A percentile compares a stretch with the other conserved stretches of the same genome.
These are phyloP conservation scores for Eutrema japonicum DNA, from an alignment of 345 rosid species.

Conservation along the genomic window DNA sequence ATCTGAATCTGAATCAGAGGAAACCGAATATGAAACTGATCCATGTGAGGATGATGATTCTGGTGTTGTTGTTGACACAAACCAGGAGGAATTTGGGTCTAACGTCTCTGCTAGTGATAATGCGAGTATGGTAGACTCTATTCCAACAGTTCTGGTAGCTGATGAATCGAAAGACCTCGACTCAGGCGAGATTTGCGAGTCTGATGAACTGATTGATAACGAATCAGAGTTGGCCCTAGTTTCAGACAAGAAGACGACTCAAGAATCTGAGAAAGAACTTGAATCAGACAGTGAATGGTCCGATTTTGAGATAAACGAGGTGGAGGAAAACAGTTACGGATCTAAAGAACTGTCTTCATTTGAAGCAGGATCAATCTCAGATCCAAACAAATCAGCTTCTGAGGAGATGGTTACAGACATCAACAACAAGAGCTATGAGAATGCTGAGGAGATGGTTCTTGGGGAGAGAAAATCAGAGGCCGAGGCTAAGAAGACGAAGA, in stretches of 20 bases:
- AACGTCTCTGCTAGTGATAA: constrained; percentile 20
- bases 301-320: constrained; percentile 22
- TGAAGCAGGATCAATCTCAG: constrained; percentile 40
- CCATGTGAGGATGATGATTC: constrained; percentile 26
- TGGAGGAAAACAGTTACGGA: constrained; percentile 3
- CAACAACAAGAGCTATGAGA: constrained; percentile 21
- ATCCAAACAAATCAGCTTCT: constrained; percentile 23
- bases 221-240: constrained; percentile 29
- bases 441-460: constrained; percentile 23
- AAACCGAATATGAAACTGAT: too few relatives aligned
- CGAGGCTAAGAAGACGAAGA: constrained; percentile 29
- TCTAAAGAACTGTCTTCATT: constrained; percentile 25
- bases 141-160: constrained; percentile 8
- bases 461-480: constrained; percentile 46
- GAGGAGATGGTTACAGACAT: constrained; percentile 22
- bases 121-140: constrained; percentile 12
- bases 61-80: constrained; percentile 29
- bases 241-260: constrained; percentile 29
- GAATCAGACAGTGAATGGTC: constrained; percentile 40
- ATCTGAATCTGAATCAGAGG: constrained; percentile 23
- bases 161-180: constrained; percentile 22
- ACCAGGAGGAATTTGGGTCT: constrained; percentile 29
- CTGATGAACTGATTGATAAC: constrained; percentile 22
- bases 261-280: neutral
- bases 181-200: constrained; percentile 19